Conservation (phyloP, 768 basidiomycete species). For the Mycena galericulata region DNA sequence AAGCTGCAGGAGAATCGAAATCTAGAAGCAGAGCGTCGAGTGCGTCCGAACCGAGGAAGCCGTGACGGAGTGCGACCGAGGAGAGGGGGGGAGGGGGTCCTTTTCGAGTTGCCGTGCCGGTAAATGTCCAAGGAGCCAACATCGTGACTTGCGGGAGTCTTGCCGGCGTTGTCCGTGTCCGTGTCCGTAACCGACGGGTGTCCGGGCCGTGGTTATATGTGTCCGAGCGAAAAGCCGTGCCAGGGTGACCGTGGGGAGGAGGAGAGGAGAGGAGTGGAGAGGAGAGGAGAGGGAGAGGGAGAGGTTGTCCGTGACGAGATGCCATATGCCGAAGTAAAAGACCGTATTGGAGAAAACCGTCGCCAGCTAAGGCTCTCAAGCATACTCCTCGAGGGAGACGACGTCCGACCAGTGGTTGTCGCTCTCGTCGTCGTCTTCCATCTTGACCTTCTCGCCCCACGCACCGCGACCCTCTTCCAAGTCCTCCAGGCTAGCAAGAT, state of each 20-base stretch:
- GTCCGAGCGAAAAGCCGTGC: too few species aligned
- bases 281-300: too few species aligned
- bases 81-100: neutral
- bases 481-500: neutral
- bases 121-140: too few species aligned
- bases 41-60: neutral
- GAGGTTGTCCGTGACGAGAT: too few species aligned
- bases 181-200: too few species aligned
- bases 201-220: too few species aligned
- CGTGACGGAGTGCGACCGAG: neutral
- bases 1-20: too few species aligned
- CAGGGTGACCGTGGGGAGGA: too few species aligned
- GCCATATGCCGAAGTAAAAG: too few species aligned
- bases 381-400: neutral
- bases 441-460: neutral
- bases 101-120: too few species aligned
- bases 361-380: neutral
- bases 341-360: neutral
- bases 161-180: too few species aligned
- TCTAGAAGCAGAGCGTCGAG: neutral
- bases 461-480: neutral
- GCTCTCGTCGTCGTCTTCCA: neutral
- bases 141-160: too few species aligned
- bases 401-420: conserved; percentile 5
- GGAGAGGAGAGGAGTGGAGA: neutral